Evolutionary conservation across 768 basidiomycete genomes (phyloP), one percentile per base, ranked within the genome.

Genomic region (Tulasnella sp.): DNA sequence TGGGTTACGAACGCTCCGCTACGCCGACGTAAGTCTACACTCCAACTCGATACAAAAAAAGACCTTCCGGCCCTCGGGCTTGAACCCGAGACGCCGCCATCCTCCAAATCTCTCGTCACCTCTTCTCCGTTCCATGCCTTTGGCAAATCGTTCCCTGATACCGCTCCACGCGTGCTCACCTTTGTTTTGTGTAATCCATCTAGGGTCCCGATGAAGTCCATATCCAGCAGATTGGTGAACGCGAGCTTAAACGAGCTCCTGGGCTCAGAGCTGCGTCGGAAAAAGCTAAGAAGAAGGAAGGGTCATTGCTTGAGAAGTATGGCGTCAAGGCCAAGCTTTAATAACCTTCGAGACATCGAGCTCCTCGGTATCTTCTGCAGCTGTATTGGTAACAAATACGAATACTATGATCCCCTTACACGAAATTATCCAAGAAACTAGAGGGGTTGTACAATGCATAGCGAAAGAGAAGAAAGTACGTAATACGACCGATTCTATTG

Each of bases 191-290:
- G n/a, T 22, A 3, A 12, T 12, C 71, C 19, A 25, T 38, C 58
- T 71, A 78, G 82, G 83, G 83, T 25, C 84, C 83, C 25, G 78
- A 83, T 54, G 83, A 93, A 88, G 94, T 97, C 2, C 96, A 99
- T 83, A 91, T 97, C 72, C 94, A 96, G 82, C 96, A 99, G 84
- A 92, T 99, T 64, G 97, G 96, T 11, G 91, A 91, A 81, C 86
- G 90, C 67, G 97, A 98, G 83, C 85, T 98, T 79, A 92, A 88
- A 84, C 90, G 94, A 34, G 93, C 90, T 0, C 87, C 88, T 0
- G 86, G 78, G 15, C 83, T 97, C 3, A 86, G 83, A 34, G 85
- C 87, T 81, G 88, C 87, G 77, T 84, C 86, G 6, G 84, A 84
- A 15, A 89, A 88, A 77, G 81, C 87, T 67, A 88, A 87, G 82